A percentile compares a stretch with the other conserved stretches of the same genome.
These are phyloP conservation scores for Neurospora sublineolata DNA, from an alignment of 495 filamentous ascomycete genomes.

Conservation along the genomic window DNA sequence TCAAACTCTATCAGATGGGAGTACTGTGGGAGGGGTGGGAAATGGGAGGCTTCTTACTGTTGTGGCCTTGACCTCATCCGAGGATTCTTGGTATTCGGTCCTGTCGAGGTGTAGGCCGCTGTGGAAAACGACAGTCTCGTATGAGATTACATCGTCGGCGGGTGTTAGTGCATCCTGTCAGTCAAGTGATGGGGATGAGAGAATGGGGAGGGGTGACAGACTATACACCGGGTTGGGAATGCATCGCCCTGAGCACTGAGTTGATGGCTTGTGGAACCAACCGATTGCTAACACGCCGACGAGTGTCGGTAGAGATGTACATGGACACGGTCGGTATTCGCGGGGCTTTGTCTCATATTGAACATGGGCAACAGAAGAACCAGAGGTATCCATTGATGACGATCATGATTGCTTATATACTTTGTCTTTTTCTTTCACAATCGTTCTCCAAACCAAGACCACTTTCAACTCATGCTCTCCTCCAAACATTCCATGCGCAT, in stretches of 20 bases:
- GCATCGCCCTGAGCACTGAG: background rate
- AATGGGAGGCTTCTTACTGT: background rate
- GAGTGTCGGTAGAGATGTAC: background rate
- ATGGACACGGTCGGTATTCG: too few relatives aligned
- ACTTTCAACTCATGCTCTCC: background rate
- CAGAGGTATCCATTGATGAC: background rate
- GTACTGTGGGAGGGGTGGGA: background rate
- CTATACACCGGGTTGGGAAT: background rate
- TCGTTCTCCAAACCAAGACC: background rate
- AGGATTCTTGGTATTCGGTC: background rate
- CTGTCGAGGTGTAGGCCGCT: background rate
- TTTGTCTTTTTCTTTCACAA: background rate
- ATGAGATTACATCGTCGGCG: background rate
- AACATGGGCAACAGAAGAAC: too few relatives aligned
- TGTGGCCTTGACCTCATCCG: background rate
- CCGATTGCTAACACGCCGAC: background rate
- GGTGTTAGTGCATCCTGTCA: background rate
- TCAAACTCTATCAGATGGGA: background rate
- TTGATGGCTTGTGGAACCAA: background rate
- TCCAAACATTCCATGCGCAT: background rate
- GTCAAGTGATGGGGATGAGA: background rate
- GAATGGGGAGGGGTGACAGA: background rate
- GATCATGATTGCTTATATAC: background rate
- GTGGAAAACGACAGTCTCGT: background rate
- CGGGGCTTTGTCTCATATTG: too few relatives aligned